A percentile compares a stretch with the other conserved stretches of the same genome.
These are phyloP conservation scores for Rubia tinctorum DNA, from an alignment of 305 asterid species.

Conservation along the genomic window DNA sequence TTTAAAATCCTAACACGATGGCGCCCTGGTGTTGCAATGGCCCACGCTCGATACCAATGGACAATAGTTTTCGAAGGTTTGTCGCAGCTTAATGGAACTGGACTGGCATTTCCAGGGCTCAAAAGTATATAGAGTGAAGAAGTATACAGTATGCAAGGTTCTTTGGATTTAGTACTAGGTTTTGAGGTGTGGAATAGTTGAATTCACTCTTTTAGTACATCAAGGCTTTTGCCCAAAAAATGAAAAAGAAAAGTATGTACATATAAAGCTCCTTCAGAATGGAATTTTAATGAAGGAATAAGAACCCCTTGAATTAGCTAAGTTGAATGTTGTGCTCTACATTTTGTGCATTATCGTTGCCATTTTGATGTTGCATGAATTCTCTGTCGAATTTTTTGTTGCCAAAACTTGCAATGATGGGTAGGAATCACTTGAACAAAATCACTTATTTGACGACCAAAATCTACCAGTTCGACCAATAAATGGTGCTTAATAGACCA, in stretches of 20 bases:
- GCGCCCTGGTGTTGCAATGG: neutral
- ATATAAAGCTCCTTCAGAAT: neutral
- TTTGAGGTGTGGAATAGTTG: constrained; percentile 20
- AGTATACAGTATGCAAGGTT: neutral
- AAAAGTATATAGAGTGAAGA: neutral
- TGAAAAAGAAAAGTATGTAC: constrained; percentile 10
- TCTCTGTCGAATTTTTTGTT: neutral
- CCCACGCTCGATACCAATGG: neutral
- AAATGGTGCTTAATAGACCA: no score
- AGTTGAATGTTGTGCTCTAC: neutral
- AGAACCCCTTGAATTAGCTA: neutral
- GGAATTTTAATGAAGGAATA: neutral
- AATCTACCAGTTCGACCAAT: no score
- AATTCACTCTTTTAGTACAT: neutral
- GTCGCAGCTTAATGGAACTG: neutral
- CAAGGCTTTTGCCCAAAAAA: neutral
- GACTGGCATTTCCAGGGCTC: neutral
- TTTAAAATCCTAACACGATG: neutral
- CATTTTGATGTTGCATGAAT: no score
- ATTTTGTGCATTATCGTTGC: neutral
- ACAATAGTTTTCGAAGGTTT: neutral
- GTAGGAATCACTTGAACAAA: neutral
- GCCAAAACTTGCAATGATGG: neutral
- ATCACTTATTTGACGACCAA: no score
- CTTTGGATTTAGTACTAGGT: constrained; percentile 3